Evolutionary conservation across 2,329 filamentous ascomycete genomes (phyloP).

Genomic region (Cladobotryum mycophilum): DNA sequence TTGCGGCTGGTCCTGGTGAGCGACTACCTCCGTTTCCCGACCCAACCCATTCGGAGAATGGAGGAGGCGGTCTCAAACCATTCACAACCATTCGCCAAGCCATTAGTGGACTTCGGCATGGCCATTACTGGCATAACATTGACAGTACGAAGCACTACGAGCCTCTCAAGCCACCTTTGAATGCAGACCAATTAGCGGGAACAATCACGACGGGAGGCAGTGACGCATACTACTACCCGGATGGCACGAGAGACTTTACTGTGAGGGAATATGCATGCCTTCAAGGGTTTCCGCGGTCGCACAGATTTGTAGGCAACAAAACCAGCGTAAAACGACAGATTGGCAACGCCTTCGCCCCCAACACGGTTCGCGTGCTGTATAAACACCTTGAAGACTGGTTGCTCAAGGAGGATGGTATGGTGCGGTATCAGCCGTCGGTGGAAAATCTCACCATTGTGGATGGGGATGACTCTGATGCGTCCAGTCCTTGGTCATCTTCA

Average conservation of each 20-base stretch:
- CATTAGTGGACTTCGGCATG: conserved; percentile 27
- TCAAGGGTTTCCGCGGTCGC: conserved; percentile 60
- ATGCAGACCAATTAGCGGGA: conserved; percentile 41
- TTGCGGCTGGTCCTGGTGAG: conserved; percentile 63
- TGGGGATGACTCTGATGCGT: conserved; percentile 18
- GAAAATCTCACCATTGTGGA: conserved; percentile 21
- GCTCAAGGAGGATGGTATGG: conserved; percentile 35
- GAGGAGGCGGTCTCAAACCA: conserved; percentile 28
- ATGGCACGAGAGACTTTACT: conserved; percentile 57
- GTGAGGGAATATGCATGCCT: conserved; percentile 61
- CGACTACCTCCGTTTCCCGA: conserved; percentile 58
- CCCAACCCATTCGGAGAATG: conserved; percentile 49
- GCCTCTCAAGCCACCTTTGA: conserved; percentile 32
- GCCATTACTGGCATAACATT: conserved; percentile 37
- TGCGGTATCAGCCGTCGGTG: conserved; percentile 10
- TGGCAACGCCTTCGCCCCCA: conserved; percentile 71
- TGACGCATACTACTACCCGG: conserved; percentile 59
- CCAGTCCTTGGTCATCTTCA: conserved; percentile 1
- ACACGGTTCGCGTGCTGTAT: conserved; percentile 45
- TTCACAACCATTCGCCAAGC: conserved; percentile 41
- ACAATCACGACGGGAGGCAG: conserved; percentile 62
- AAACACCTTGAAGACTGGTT: conserved; percentile 43
- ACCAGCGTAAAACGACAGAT: conserved; percentile 55
- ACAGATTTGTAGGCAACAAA: conserved; percentile 46
- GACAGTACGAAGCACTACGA: conserved; percentile 19